These are phyloP conservation scores for Sherardia arvensis DNA, from an alignment of 257 asterid genomes.

Conservation along the genomic window DNA sequence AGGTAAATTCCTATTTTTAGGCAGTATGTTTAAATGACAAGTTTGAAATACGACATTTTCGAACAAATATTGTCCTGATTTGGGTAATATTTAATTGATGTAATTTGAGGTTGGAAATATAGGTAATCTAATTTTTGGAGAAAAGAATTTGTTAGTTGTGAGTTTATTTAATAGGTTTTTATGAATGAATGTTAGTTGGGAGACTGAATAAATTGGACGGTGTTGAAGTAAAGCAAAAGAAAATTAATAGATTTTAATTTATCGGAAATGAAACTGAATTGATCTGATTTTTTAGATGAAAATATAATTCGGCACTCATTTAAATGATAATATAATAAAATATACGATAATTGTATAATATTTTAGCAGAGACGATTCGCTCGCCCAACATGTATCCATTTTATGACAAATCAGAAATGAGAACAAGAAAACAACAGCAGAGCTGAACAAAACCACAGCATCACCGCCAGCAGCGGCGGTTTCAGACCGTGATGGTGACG, in stretches of 20 bases:
- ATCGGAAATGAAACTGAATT: too few relatives aligned
- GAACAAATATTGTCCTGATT: neutral
- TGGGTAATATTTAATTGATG: neutral
- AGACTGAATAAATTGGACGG: too few relatives aligned
- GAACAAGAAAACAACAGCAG: neutral
- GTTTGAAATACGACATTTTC: too few relatives aligned
- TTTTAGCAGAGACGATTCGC: too few relatives aligned
- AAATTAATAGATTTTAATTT: too few relatives aligned
- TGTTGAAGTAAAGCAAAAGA: too few relatives aligned
- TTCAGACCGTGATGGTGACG: slow-evolving; percentile 54
- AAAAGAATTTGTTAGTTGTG: neutral
- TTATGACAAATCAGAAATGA: neutral
- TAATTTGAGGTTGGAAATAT: neutral
- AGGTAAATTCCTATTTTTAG: neutral
- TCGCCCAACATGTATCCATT: too few relatives aligned
- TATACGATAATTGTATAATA: too few relatives aligned
- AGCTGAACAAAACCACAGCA: neutral
- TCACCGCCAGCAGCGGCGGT: neutral
- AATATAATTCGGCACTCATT: too few relatives aligned
- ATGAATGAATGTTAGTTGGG: neutral
- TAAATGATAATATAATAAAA: too few relatives aligned
- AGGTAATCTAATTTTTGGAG: too few relatives aligned
- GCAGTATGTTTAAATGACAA: neutral
- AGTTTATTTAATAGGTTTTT: neutral
- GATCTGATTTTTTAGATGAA: too few relatives aligned